Percentiles rank a stretch among this genome's conserved stretches.
Conservation (phyloP, 2,329 filamentous ascomycete genomes). For the Ophiostoma piceae region DNA sequence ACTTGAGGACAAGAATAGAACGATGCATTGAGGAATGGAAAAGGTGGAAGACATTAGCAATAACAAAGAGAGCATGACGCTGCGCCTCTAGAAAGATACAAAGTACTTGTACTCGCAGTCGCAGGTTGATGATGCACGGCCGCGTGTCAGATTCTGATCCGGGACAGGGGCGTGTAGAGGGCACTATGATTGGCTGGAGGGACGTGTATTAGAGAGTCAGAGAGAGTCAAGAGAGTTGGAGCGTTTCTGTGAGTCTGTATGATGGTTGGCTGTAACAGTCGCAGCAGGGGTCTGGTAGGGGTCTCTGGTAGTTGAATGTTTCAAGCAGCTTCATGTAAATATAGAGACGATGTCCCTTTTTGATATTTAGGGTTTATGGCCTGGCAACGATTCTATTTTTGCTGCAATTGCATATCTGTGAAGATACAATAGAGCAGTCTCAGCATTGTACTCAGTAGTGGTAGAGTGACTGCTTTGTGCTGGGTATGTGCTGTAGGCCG, state of each 20-base stretch:
- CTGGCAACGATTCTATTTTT: background rate
- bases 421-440: no score
- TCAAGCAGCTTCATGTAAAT: background rate
- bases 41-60: no score
- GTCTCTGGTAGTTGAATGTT: background rate
- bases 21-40: background rate
- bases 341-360: background rate
- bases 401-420: no score
- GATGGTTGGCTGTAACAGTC: background rate
- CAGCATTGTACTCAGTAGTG: no score
- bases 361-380: background rate
- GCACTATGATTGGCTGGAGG: background rate
- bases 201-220: background rate
- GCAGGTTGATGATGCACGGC: constrained; percentile 22
- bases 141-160: constrained; percentile 23
- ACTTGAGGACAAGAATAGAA: background rate
- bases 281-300: background rate
- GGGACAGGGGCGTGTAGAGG: constrained; percentile 14
- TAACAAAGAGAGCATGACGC: background rate
- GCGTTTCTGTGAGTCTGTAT: no score
- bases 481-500: background rate
- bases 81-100: background rate
- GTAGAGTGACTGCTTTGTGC: no score
- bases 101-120: background rate
- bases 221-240: no score